phyloP scores from a whole-genome alignment of 1,284 basidiomycete genomes.

The Clitocybe nebularis region DNA sequence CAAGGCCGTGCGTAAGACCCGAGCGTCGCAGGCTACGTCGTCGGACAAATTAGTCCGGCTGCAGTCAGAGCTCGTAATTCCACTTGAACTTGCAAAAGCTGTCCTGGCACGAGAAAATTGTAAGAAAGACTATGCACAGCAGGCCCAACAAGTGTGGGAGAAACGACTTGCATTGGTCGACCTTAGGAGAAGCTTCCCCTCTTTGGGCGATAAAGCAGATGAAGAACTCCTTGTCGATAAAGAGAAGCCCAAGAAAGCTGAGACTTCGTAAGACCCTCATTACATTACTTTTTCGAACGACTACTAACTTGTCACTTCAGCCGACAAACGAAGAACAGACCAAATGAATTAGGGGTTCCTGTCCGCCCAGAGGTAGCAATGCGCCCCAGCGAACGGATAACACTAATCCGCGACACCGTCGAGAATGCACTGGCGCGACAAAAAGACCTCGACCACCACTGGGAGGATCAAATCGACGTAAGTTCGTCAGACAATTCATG shows the following conservation, averaged over 20 bases:
- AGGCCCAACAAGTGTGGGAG: conserved; percentile 74
- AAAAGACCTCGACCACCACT: conserved; percentile 75
- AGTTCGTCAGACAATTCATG: conserved; percentile 19
- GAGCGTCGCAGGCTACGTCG: conserved; percentile 83
- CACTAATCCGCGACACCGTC: conserved; percentile 59
- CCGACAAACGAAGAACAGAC: conserved; percentile 50
- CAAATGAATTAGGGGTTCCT: conserved; percentile 35
- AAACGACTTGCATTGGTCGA: conserved; percentile 74
- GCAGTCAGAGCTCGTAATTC: conserved; percentile 70
- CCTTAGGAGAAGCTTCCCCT: conserved; percentile 75
- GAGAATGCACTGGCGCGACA: conserved; percentile 65
- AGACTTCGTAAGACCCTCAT: conserved; percentile 42
- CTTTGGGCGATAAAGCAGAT: conserved; percentile 68
- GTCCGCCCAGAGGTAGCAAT: conserved; percentile 46
- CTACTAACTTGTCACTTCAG: conserved; percentile 24
- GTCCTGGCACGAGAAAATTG: conserved; percentile 71
- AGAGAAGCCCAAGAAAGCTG: conserved; percentile 63
- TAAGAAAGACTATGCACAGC: conserved; percentile 64
- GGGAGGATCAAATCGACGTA: conserved; percentile 86
- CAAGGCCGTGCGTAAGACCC: conserved; percentile 92
- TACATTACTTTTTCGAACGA: no score
- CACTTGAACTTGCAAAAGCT: conserved; percentile 69
- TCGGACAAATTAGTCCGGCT: conserved; percentile 85
- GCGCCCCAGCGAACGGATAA: conserved; percentile 63
- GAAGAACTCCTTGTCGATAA: conserved; percentile 82